Base-by-base conservation (phyloP, 2,329 filamentous ascomycete genomes). In the Pseudogymnoascus sp. region DNA sequence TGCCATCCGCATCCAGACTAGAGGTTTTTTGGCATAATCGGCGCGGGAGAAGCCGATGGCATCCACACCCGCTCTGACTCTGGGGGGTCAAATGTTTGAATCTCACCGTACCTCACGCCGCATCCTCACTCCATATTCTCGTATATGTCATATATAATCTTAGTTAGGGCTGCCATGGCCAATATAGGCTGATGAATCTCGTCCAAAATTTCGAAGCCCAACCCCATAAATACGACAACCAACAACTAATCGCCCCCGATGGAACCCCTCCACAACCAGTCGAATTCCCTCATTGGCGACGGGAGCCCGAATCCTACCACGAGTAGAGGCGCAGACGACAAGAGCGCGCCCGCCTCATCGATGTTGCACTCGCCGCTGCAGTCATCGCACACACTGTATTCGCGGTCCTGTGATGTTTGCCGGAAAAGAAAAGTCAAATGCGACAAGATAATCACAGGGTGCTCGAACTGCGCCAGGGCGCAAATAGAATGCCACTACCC, bases 401-500 rank as follows among this genome's bases (percentile, higher is more conserved):
- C 69, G 26, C 67, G 72, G 26, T 72, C 69, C 26, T 83, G 81
- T 67, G 78, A 82, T 15, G 83, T 80, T 28, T 83, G 81, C 69
- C 74, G 82, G 10, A 77, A 79, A 50, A 78, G 86, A 66, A 88
- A 90, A 74, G 89, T 92, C 63, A 87, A 88, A 70, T 92, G 89
- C 79, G 87, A 92, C 77, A 91, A 91, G 77, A 81, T 84, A 70
- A 85, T 90, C 78, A 60, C 38, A 15, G 87, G 88, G 15, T 92
- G 89, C 74, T 85, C 85, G 69, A 91, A 92, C 73, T 92, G 89
- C 73, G 83, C 83, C 44, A 84, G 87, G 67, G 87, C 87, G 42
- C 78, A 86, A 69, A 88, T 88, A 64, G 83, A 87, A 68, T 92
- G 89, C 74, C 78, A 90, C 60, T 92, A 90, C 71, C 89, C 89